Evolutionary conservation across 1,139 yeast genomes (phyloP).

Genomic region (Pichia kudriavzevii): DNA sequence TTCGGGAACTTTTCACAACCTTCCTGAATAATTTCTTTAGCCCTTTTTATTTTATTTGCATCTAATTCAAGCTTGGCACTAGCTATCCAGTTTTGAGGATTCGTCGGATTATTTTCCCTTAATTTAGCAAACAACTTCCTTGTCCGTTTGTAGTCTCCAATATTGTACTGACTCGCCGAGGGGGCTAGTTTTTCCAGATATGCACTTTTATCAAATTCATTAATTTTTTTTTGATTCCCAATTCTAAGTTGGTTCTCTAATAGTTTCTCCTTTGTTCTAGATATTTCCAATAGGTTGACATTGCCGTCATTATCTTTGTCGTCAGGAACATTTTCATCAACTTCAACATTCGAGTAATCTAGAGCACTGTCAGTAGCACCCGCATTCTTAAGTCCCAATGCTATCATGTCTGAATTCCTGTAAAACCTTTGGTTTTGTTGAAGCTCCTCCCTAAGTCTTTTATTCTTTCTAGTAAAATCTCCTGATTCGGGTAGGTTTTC

Average conservation of each 20-base stretch:
- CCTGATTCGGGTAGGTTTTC: slow-evolving; percentile 77
- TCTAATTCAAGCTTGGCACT: slow-evolving; percentile 74
- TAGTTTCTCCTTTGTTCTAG: slow-evolving; percentile 46
- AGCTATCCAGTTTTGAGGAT: slow-evolving; percentile 82
- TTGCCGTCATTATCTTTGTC: slow-evolving; percentile 22
- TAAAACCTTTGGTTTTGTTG: slow-evolving; percentile 64
- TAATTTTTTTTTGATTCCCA: slow-evolving; percentile 5
- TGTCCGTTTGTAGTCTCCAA: slow-evolving; percentile 52
- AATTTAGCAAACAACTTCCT: slow-evolving; percentile 59
- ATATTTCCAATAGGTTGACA: slow-evolving; percentile 39
- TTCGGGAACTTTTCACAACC: slow-evolving; percentile 68
- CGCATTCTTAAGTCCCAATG: slow-evolving; percentile 30
- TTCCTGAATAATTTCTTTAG: slow-evolving; percentile 54
- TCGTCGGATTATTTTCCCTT: slow-evolving; percentile 64
- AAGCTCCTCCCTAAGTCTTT: slow-evolving; percentile 56
- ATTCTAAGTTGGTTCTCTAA: slow-evolving; percentile 40
- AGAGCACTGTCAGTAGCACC: slow-evolving; percentile 19
- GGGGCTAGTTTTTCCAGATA: slow-evolving; percentile 18
- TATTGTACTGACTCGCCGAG: slow-evolving; percentile 23
- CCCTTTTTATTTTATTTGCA: slow-evolving; percentile 48
- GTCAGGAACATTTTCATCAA: slow-evolving; percentile 23
- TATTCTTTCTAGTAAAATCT: slow-evolving; percentile 75
- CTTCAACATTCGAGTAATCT: slow-evolving; percentile 16
- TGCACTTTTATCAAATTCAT: slow-evolving; percentile 17
- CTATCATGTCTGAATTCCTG: slow-evolving; percentile 73